Evolutionary conservation across 2,329 filamentous ascomycete genomes (phyloP).

Genomic region (Colletotrichum eremochloae): DNA sequence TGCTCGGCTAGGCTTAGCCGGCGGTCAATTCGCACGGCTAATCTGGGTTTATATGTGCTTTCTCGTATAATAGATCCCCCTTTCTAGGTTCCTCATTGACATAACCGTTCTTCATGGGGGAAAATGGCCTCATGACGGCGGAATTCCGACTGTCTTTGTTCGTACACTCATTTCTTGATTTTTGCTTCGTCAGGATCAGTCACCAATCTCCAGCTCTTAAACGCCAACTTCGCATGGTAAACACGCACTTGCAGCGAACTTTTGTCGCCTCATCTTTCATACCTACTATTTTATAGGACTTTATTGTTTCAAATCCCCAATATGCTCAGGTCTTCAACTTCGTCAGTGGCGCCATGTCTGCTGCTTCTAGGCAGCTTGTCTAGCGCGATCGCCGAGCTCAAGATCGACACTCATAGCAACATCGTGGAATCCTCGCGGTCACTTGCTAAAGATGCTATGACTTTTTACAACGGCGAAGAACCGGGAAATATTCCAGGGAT

Average conservation of each 20-base stretch:
- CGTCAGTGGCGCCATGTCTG: neutral
- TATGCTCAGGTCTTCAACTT: neutral
- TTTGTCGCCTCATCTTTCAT: neutral
- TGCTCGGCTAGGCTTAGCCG: conserved; percentile 1
- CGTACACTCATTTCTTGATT: neutral
- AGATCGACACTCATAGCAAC: conserved; percentile 34
- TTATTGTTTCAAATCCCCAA: neutral
- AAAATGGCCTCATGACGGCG: neutral
- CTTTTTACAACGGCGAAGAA: conserved; percentile 50
- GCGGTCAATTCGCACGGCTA: neutral
- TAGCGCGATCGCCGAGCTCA: neutral
- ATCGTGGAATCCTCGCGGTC: conserved; percentile 43
- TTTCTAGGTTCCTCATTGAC: neutral
- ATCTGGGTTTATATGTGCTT: neutral
- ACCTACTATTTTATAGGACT: neutral
- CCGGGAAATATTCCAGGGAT: conserved; percentile 49
- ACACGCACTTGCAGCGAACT: neutral
- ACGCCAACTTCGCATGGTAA: neutral
- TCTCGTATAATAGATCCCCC: too few species aligned
- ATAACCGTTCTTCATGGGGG: neutral
- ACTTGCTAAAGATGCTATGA: conserved; percentile 49
- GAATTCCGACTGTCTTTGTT: too few species aligned
- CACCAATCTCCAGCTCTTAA: neutral
- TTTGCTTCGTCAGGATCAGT: neutral
- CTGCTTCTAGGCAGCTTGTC: neutral